These are phyloP conservation scores for Sphaerulina vaccinii DNA, from an alignment of 2,329 filamentous ascomycete species.

Conservation along the genomic window DNA sequence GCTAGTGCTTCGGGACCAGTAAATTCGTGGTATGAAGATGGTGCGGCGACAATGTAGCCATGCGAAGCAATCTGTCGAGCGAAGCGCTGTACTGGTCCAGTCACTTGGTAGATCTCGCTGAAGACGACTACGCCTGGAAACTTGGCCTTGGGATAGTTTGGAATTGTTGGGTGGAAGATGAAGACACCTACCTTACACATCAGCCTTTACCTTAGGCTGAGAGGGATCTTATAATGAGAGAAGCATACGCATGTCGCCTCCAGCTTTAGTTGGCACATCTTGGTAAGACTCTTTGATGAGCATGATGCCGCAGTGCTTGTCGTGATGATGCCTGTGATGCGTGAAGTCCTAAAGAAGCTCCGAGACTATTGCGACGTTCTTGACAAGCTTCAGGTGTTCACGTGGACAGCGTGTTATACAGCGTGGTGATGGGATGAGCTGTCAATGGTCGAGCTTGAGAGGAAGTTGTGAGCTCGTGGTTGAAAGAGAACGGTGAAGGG, in stretches of 20 bases:
- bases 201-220: slow-evolving; percentile 28
- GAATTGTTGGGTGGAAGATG: slow-evolving; percentile 80
- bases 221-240: neutral
- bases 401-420: neutral
- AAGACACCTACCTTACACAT: slow-evolving; percentile 67
- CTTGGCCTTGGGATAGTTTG: slow-evolving; percentile 82
- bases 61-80: slow-evolving; percentile 88
- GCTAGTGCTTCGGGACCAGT: slow-evolving; percentile 77
- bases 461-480: neutral
- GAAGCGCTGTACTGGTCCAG: slow-evolving; percentile 84
- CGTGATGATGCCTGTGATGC: too few relatives aligned
- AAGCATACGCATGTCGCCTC: slow-evolving; percentile 58
- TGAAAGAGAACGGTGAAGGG: slow-evolving; percentile 1
- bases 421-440: neutral
- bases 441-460: neutral
- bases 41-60: slow-evolving; percentile 89
- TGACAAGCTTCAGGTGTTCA: neutral
- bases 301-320: slow-evolving; percentile 49
- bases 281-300: slow-evolving; percentile 58
- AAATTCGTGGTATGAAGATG: slow-evolving; percentile 92
- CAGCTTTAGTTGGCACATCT: slow-evolving; percentile 60
- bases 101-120: slow-evolving; percentile 90
- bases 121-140: slow-evolving; percentile 88
- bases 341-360: too few relatives aligned
- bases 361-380: neutral